These are phyloP conservation scores for Gossypium schwendimanii DNA, from an alignment of 441 rosid genomes.

Conservation along the genomic window DNA sequence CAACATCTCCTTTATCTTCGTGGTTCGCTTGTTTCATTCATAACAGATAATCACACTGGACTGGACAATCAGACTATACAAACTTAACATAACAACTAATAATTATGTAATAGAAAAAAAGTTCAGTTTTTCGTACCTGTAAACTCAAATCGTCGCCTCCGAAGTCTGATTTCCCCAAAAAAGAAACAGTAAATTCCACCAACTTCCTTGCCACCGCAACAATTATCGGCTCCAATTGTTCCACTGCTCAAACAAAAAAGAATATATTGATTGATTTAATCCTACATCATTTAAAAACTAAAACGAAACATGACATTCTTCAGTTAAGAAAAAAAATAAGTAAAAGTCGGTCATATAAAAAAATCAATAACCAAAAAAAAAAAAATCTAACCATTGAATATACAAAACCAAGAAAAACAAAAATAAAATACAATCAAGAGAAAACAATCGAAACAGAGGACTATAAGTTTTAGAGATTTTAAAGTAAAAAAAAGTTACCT, in stretches of 20 bases:
- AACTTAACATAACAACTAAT: not conserved
- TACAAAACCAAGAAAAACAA: not conserved
- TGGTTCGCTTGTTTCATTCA: not conserved
- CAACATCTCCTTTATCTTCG: not conserved
- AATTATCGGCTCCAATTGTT: constrained; percentile 64
- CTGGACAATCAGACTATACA: not conserved
- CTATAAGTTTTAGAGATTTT: not conserved
- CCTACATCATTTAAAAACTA: not conserved
- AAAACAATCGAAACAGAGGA: not conserved
- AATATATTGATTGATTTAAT: constrained; percentile 12
- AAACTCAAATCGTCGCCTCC: constrained; percentile 42
- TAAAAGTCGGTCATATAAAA: not conserved
- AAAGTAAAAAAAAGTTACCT: not conserved
- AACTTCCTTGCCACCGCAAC: constrained; percentile 65
- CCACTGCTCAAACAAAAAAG: constrained; percentile 38
- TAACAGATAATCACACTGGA: not conserved
- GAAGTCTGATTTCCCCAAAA: constrained; percentile 66
- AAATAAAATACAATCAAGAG: not conserved
- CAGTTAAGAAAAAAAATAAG: constrained; percentile 6
- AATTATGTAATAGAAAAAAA: not conserved
- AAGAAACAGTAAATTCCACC: constrained; percentile 78
- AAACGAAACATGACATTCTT: constrained; percentile 5
- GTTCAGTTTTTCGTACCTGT: constrained; percentile 51
- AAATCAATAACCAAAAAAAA: not conserved
- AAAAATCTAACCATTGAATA: not conserved